Conservation (phyloP, 2,329 filamentous ascomycete genomes). For the Penicillium frequentans region DNA sequence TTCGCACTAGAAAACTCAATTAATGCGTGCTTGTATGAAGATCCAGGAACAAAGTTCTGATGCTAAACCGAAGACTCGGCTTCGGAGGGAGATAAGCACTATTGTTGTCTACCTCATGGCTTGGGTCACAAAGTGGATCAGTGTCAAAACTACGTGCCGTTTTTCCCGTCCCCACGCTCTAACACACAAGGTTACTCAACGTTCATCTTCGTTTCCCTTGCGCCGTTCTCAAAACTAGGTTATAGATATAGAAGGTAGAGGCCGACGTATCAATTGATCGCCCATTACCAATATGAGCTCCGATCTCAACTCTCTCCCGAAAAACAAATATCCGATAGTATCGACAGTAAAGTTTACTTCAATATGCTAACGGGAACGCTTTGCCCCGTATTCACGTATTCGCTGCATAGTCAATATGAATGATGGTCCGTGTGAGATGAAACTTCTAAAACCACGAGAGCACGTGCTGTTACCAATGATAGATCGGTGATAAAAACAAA, state of each 20-base stretch:
- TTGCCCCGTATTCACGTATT: background rate
- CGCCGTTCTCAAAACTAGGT: background rate
- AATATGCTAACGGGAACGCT: background rate
- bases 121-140: too few species aligned
- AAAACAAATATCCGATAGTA: too few species aligned
- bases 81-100: background rate
- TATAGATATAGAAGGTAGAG: too few species aligned
- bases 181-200: background rate
- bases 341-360: too few species aligned
- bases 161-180: background rate
- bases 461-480: background rate
- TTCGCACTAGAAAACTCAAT: background rate
- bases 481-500: too few species aligned
- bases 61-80: too few species aligned
- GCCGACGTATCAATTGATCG: too few species aligned
- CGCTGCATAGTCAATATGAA: background rate
- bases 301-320: too few species aligned
- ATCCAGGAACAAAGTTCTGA: too few species aligned
- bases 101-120: background rate
- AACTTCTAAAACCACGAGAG: background rate
- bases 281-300: too few species aligned
- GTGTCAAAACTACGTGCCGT: background rate
- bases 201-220: background rate
- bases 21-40: background rate
- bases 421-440: background rate